Percentiles rank a stretch among this genome's conserved stretches.
These are phyloP conservation scores for Ustilago trichophora DNA, from an alignment of 1,284 basidiomycete species.

Conservation along the genomic window DNA sequence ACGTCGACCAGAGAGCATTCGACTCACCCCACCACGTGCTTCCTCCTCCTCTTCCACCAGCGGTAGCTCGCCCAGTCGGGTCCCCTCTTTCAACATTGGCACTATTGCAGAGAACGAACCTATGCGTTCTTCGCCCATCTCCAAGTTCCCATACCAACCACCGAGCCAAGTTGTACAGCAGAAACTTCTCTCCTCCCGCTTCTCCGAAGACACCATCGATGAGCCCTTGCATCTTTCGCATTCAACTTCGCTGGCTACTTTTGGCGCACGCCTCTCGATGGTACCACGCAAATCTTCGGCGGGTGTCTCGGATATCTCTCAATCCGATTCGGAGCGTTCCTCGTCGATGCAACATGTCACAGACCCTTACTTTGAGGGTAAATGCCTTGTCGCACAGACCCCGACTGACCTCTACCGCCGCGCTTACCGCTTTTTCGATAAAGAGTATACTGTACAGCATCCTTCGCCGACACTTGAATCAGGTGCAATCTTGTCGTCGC, in stretches of 20 bases:
- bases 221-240: conserved; percentile 16
- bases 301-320: conserved; percentile 3
- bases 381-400: too few species aligned
- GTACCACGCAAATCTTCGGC: conserved; percentile 19
- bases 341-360: conserved; percentile 23
- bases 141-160: conserved; percentile 19
- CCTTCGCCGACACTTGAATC: too few species aligned
- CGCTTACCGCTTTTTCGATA: conserved; percentile 44
- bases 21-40: conserved; percentile 26
- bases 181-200: conserved; percentile 18
- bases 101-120: conserved; percentile 31
- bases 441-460: conserved; percentile 39
- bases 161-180: conserved; percentile 12
- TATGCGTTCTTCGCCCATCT: conserved; percentile 18
- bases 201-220: conserved; percentile 44
- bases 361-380: too few species aligned
- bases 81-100: conserved; percentile 30
- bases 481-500: too few species aligned
- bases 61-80: conserved; percentile 23
- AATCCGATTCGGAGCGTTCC: conserved; percentile 10
- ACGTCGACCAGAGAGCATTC: conserved; percentile 26
- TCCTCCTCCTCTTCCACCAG: conserved; percentile 10
- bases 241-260: conserved; percentile 27
- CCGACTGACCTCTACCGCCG: conserved; percentile 37
- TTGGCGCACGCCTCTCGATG: conserved; percentile 11